Base-by-base conservation (phyloP, 2,329 filamentous ascomycete genomes). In the Botryosphaeria dothidea region DNA sequence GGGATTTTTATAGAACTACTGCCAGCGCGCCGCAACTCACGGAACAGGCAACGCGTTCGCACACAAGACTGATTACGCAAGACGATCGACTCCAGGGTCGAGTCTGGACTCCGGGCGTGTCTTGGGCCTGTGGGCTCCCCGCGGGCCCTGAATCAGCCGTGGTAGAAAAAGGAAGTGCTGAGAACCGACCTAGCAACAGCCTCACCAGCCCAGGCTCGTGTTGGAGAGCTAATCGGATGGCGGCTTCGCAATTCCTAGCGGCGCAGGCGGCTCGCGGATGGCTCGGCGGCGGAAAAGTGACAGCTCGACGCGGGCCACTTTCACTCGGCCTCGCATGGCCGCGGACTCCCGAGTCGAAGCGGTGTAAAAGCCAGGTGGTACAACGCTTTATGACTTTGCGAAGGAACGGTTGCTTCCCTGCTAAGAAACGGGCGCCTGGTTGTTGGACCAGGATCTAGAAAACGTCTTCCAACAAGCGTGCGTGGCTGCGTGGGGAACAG, bases 1-100 rank as follows among this genome's bases (percentile, higher is more conserved):
- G 7, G 38, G 56, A 60, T 60, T 60, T 46, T 60, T 60, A 60
- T 46, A 60, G 56, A 29, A 60, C 41, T 25, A 60, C 56, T 31
- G 19, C n/a, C 25, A 36, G 15, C 56, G 23, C 19, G 27, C 23
- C 23, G 31, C 11, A 41, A 13, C 25, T 17, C 9, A 52, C 49
- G 27, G 46, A 51, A 51, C 23, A 19, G 38, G 36, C 38, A 58
- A 43, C 25, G 54, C 54, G 41, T 15, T 56, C 51, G 29, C 36
- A 41, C 5, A 25, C 29, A 29, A 38, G 25, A 34, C 56, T 60
- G 56, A 60, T 60, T 60, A 60, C 56, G 56, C 56, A 60, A 60
- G 56, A 60, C 17, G 56, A 60, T 60, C 56, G 56, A 27, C 56
- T 46, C 56, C 29, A 46, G 56, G 56, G 25, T 60, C n/a, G 56